These are phyloP conservation scores for Phlebiopsis gigantea DNA, from an alignment of 768 basidiomycete species.

Conservation along the genomic window DNA sequence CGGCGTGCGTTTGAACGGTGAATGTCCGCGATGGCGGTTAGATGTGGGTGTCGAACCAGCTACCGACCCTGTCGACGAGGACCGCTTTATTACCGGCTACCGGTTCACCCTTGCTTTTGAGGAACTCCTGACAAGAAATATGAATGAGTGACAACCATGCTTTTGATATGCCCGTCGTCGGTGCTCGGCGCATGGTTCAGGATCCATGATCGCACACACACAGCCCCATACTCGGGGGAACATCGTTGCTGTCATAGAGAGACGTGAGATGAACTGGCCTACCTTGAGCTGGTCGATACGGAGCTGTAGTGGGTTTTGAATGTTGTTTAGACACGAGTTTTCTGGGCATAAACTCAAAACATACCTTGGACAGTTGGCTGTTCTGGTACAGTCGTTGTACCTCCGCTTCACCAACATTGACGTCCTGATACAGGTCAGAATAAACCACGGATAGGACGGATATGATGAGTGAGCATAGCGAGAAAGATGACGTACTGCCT, in stretches of 20 bases:
- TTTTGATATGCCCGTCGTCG: not conserved
- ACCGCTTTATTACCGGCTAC: conserved; percentile 71
- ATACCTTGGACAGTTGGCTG: conserved; percentile 63
- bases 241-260: not conserved
- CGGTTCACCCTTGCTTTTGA: conserved; percentile 57
- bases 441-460: not conserved
- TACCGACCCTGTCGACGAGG: conserved; percentile 56
- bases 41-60: conserved; percentile 47
- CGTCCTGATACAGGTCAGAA: conserved; percentile 37
- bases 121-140: conserved; percentile 49
- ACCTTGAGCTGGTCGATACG: conserved; percentile 79
- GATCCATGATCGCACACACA: not conserved
- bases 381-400: conserved; percentile 59
- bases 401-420: conserved; percentile 65
- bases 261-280: conserved; percentile 13
- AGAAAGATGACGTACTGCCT: conserved; percentile 46
- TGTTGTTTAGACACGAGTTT: no score
- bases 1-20: not conserved
- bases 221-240: not conserved
- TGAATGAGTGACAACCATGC: not conserved
- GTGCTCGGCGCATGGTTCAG: not conserved
- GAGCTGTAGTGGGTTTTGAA: conserved; percentile 41
- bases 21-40: not conserved
- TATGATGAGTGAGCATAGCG: not conserved
- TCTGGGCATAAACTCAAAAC: conserved; percentile 12